phyloP scores from a whole-genome alignment of 768 basidiomycete genomes.

The Suillus americanus region DNA sequence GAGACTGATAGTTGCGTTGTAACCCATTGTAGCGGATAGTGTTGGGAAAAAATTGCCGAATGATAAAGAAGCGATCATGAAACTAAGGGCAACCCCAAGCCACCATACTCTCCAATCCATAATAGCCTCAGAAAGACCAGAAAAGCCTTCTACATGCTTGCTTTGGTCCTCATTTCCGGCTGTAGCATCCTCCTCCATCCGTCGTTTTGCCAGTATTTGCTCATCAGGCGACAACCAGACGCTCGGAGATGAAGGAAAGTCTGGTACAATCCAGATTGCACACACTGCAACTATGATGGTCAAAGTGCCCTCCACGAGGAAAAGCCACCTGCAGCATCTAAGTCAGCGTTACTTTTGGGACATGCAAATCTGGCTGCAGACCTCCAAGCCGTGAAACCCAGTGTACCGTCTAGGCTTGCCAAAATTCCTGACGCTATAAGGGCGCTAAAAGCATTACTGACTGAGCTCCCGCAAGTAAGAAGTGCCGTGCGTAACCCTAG shows the following conservation, averaged over 20 bases:
- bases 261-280: conserved; percentile 66
- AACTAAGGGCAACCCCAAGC: conserved; percentile 62
- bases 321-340: conserved; percentile 54
- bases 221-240: conserved; percentile 62
- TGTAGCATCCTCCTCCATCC: conserved; percentile 63
- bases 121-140: conserved; percentile 56
- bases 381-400: conserved; percentile 74
- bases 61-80: conserved; percentile 54
- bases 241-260: conserved; percentile 62
- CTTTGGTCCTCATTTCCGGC: conserved; percentile 48
- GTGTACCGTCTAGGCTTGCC: conserved; percentile 60
- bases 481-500: conserved; percentile 66
- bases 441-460: conserved; percentile 80
- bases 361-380: conserved; percentile 28
- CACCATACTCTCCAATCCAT: conserved; percentile 83
- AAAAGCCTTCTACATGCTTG: conserved; percentile 33
- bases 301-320: conserved; percentile 61
- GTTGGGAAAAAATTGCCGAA: conserved; percentile 85
- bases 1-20: conserved; percentile 56
- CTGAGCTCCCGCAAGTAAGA: conserved; percentile 67
- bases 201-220: conserved; percentile 48
- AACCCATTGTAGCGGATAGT: conserved; percentile 69
- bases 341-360: conserved; percentile 1
- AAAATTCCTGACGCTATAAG: conserved; percentile 79
- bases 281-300: conserved; percentile 50